Evolutionary conservation across 2,329 filamentous ascomycete genomes (phyloP).

Genomic region (Ascosphaera aggregata): DNA sequence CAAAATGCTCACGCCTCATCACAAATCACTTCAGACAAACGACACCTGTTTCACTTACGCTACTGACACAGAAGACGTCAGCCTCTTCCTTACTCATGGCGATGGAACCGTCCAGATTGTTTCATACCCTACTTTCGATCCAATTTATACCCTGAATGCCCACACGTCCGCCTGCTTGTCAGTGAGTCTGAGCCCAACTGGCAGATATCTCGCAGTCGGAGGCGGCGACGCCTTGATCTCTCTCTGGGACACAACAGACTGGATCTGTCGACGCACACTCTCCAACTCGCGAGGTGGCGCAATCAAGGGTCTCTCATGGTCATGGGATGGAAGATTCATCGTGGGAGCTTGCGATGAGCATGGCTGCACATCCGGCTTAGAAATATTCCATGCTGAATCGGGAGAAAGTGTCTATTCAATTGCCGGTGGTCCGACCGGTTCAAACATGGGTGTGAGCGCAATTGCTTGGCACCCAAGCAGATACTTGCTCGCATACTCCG

Average conservation of each 20-base stretch:
- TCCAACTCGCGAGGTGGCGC: conserved; percentile 22
- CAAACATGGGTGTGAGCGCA: conserved; percentile 19
- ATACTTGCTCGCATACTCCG: conserved; percentile 26
- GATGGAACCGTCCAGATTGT: conserved; percentile 26
- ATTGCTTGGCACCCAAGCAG: conserved; percentile 27
- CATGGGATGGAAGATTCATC: conserved; percentile 26
- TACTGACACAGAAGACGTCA: conserved; percentile 13
- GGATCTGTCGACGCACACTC: conserved; percentile 25
- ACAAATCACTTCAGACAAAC: conserved; percentile 24
- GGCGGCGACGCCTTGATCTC: conserved; percentile 26
- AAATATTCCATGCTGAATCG: conserved; percentile 27
- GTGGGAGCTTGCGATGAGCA: conserved; percentile 25
- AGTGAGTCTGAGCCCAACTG: conserved; percentile 22
- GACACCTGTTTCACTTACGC: conserved; percentile 24
- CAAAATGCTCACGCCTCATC: conserved; percentile 18
- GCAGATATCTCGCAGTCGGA: conserved; percentile 25
- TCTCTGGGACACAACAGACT: conserved; percentile 28
- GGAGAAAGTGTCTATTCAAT: conserved; percentile 25
- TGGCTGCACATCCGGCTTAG: conserved; percentile 20
- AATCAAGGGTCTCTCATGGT: conserved; percentile 25
- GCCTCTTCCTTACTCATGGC: conserved; percentile 25
- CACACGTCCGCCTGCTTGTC: conserved; percentile 26
- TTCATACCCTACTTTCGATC: conserved; percentile 22
- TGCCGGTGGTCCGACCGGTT: conserved; percentile 13
- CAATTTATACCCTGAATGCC: conserved; percentile 22